A percentile compares a stretch with the other conserved stretches of the same genome.
Conservation (phyloP, 345 rosid genomes). For the Eucalyptus paniculata region DNA sequence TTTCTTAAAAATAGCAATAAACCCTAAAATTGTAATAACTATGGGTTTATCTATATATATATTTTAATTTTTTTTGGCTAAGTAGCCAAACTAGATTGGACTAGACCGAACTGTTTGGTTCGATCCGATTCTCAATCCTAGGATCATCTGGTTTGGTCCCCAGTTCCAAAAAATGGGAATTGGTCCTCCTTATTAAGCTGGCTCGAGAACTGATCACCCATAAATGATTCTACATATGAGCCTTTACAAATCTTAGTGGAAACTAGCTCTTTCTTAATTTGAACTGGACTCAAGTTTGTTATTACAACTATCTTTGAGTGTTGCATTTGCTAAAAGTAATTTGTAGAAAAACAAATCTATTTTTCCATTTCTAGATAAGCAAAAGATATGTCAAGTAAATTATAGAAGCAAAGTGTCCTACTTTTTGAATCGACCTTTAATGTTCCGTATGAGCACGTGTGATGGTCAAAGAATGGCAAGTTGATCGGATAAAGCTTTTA, state of each 20-base stretch:
- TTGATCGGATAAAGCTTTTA: neutral
- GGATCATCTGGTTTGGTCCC: rapidly evolving
- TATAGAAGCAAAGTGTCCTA: neutral
- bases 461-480: neutral
- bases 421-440: neutral
- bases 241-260: neutral
- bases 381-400: neutral
- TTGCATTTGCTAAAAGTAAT: neutral
- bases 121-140: rapidly evolving
- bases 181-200: too few species aligned
- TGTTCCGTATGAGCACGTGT: neutral
- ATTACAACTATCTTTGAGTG: neutral
- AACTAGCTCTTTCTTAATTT: neutral
- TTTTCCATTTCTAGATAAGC: neutral
- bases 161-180: too few species aligned
- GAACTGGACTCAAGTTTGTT: neutral
- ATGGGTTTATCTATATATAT: too few species aligned
- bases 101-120: rapidly evolving
- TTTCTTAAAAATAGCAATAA: too few species aligned
- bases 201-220: too few species aligned
- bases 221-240: neutral
- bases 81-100: too few species aligned
- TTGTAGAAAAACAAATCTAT: neutral
- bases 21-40: too few species aligned
- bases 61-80: too few species aligned